Base-by-base conservation (phyloP, 805 yeast genomes). In the Isabelozyma pseudorhagii region DNA sequence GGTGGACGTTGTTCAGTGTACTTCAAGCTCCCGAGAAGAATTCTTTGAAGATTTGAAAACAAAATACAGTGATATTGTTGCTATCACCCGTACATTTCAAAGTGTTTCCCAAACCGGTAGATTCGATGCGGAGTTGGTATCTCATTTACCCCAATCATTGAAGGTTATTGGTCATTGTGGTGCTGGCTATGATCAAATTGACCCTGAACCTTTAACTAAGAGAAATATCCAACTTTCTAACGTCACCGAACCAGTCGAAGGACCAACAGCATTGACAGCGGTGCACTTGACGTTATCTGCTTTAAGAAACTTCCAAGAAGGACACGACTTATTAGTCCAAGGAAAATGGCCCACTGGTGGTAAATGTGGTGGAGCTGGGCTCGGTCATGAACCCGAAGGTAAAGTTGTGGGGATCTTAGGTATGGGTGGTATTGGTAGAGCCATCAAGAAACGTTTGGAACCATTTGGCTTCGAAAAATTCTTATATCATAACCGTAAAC, bases 371-470 rank as follows among this genome's bases (percentile, higher is more conserved):
- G 87, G 85, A 2, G 79, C 84, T 0, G 78, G 83, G 7, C 67
- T 82, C 44, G 96, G 96, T 7, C 79, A 79, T 60, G 92, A 85
- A 60, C 96, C 96, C 14, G 82, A 76, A 53, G 89, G 89, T 8
- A 85, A 85, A 61, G 76, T 76, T 15, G 84, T 90, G 18, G 97
- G 97, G 45, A 83, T 90, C 48, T 72, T 87, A 46, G 97, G 97
- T 13, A 78, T 90, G 81, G 97, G 97, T 34, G 96, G 96, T 36
- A 89, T 90, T 68, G 97, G 97, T 44, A 81, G 91, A 50, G 87
- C 89, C 29, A 83, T 90, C 46, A 77, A 89, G 47, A 81, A 83
- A 55, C 79, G 93, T 57, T 75, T 88, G 53, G 68, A 70, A 55
- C 92, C 93, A 8, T 89, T 90, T 67, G 96, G 94, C 3, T 88